phyloP scores from a whole-genome alignment of 2,329 filamentous ascomycete genomes.

The Neocucurbitaria cava region DNA sequence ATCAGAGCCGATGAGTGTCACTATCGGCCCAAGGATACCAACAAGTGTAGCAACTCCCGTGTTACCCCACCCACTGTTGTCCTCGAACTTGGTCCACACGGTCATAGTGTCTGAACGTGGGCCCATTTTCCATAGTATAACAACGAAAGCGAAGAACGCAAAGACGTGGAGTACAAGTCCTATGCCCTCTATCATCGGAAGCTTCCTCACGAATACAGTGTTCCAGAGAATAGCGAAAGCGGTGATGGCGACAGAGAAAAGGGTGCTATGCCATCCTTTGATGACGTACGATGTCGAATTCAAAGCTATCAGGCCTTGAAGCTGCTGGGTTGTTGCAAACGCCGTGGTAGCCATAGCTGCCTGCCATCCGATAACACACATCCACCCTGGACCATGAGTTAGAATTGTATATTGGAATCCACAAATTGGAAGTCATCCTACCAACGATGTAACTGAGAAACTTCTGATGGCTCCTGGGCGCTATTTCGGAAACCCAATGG shows the following conservation, averaged over 20 bases:
- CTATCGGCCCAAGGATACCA: slow-evolving; percentile 41
- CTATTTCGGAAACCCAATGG: slow-evolving; percentile 45
- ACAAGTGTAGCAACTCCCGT: slow-evolving; percentile 51
- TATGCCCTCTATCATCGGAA: slow-evolving; percentile 32
- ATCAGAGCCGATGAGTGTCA: slow-evolving; percentile 44
- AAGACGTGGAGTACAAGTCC: slow-evolving; percentile 54
- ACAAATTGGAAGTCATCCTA: too few species aligned
- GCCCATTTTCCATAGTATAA: slow-evolving; percentile 36
- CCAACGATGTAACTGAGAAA: slow-evolving; percentile 51
- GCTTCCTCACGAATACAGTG: slow-evolving; percentile 47
- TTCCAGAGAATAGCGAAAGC: slow-evolving; percentile 49
- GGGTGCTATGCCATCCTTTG: slow-evolving; percentile 55
- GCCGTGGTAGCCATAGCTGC: slow-evolving; percentile 52
- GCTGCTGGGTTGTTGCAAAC: slow-evolving; percentile 52
- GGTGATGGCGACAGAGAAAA: slow-evolving; percentile 54
- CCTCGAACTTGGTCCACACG: slow-evolving; percentile 56
- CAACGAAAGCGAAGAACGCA: slow-evolving; percentile 58
- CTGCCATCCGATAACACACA: slow-evolving; percentile 56
- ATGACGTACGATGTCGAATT: slow-evolving; percentile 50
- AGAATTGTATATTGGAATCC: too few species aligned
- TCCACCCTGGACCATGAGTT: too few species aligned
- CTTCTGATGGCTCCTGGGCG: slow-evolving; percentile 46
- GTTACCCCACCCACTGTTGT: slow-evolving; percentile 50
- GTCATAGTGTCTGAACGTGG: slow-evolving; percentile 45
- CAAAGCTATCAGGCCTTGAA: slow-evolving; percentile 46